Evolutionary conservation across 202 grass and related monocot species (phyloP).

Genomic region (Musa balbisiana): DNA sequence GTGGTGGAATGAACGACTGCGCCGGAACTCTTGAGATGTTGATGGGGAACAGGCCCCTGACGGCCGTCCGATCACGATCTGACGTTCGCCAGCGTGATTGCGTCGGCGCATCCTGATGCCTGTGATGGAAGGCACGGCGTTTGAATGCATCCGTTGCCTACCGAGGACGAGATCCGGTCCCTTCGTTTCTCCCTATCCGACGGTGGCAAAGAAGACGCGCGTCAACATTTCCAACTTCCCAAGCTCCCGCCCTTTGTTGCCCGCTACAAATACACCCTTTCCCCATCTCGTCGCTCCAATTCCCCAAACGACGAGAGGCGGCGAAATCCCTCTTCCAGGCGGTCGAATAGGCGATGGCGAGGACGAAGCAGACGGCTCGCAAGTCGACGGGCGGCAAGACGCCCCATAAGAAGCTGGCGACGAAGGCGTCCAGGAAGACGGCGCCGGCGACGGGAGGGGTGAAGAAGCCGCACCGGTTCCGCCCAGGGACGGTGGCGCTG

Average conservation of each 20-base stretch:
- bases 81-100: too few species aligned
- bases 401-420: not conserved
- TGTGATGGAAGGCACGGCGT: too few species aligned
- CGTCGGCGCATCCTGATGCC: too few species aligned
- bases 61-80: too few species aligned
- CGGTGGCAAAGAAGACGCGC: not conserved
- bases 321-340: too few species aligned
- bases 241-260: not conserved
- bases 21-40: too few species aligned
- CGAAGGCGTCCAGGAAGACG: conserved; percentile 28
- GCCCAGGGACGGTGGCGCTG: conserved; percentile 56
- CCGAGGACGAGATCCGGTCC: not conserved
- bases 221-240: not conserved
- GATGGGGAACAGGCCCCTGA: too few species aligned
- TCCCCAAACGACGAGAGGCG: not conserved
- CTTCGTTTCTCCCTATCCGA: not conserved
- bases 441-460: conserved; percentile 63
- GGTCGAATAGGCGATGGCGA: not conserved
- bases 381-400: not conserved
- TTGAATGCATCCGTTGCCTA: not conserved
- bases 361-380: not conserved
- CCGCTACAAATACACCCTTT: not conserved
- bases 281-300: not conserved
- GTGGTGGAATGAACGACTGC: too few species aligned
- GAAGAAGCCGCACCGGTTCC: conserved; percentile 70